These are phyloP conservation scores for Neohortaea acidophila DNA, from an alignment of 495 filamentous ascomycete genomes.

Conservation along the genomic window DNA sequence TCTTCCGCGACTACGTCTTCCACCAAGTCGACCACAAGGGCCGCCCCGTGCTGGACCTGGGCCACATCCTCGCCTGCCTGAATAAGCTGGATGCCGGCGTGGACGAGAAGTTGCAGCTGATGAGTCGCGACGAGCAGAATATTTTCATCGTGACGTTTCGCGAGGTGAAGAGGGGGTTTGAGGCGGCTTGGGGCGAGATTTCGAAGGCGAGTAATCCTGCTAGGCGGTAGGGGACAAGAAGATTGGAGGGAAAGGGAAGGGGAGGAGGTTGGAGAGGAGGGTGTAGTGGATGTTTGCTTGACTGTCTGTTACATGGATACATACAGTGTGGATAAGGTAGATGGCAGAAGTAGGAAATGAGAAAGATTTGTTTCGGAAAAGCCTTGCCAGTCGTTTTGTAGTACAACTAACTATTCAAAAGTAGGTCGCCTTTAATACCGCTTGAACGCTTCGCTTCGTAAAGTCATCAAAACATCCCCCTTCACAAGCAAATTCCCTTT, in stretches of 20 bases:
- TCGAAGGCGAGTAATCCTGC: constrained; percentile 34
- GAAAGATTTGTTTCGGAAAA: no score
- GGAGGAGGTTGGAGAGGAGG: constrained; percentile 1
- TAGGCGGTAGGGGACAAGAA: not conserved
- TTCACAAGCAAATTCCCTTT: not conserved
- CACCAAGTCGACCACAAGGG: constrained; percentile 80
- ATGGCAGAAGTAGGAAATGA: no score
- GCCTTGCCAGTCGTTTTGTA: no score
- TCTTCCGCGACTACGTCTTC: constrained; percentile 95
- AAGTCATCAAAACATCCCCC: not conserved
- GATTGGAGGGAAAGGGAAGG: not conserved
- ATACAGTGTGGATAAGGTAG: no score
- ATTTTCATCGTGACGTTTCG: constrained; percentile 73
- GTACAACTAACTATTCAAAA: no score
- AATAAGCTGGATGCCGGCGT: constrained; percentile 85
- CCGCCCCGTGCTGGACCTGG: constrained; percentile 65
- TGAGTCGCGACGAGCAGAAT: constrained; percentile 79
- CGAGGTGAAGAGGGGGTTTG: constrained; percentile 66
- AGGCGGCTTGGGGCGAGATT: constrained; percentile 67
- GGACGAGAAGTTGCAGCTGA: constrained; percentile 70
- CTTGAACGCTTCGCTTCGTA: no score
- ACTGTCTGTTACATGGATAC: no score
- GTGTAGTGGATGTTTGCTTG: no score
- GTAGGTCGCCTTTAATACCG: no score
- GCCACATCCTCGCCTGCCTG: constrained; percentile 65